phyloP scores from a whole-genome alignment of 1,284 basidiomycete species.

The Xerocomus amazonicus region DNA sequence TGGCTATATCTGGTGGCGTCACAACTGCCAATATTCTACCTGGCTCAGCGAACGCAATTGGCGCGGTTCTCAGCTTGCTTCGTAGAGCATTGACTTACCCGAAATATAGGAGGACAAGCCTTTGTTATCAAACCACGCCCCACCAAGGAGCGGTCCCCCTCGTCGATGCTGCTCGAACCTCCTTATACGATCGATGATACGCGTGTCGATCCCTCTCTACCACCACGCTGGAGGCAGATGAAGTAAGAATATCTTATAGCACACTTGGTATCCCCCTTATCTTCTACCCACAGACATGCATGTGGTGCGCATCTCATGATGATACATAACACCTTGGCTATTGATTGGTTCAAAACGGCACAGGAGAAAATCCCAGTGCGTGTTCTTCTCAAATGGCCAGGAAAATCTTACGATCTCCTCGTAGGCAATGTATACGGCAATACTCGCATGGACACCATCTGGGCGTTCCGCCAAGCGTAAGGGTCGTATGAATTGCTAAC shows the following conservation, averaged over 20 bases:
- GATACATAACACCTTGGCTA: neutral
- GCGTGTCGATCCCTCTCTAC: constrained; percentile 28
- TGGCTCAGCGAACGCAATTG: constrained; percentile 59
- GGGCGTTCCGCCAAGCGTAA: constrained; percentile 49
- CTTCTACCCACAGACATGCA: constrained; percentile 36
- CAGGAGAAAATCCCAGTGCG: constrained; percentile 31
- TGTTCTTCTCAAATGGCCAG: neutral
- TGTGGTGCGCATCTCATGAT: constrained; percentile 36
- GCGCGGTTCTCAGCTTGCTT: constrained; percentile 25
- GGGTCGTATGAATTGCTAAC: constrained; percentile 4
- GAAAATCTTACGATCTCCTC: neutral
- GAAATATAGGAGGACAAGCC: constrained; percentile 43
- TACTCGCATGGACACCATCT: constrained; percentile 52
- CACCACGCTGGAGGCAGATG: constrained; percentile 50
- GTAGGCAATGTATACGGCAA: constrained; percentile 28
- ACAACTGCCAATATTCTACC: constrained; percentile 69
- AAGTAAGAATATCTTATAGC: constrained; percentile 32
- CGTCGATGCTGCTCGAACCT: constrained; percentile 48
- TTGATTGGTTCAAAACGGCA: neutral
- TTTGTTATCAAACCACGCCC: constrained; percentile 53
- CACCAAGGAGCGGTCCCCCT: constrained; percentile 43
- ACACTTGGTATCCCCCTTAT: constrained; percentile 8
- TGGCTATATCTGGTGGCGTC: constrained; percentile 44
- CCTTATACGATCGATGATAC: constrained; percentile 40
- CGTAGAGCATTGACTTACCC: constrained; percentile 9